Percentiles rank a stretch among this genome's conserved stretches.
Evolutionary conservation across 2,329 filamentous ascomycete genomes (phyloP).

Genomic region (Alternaria postmessia): DNA sequence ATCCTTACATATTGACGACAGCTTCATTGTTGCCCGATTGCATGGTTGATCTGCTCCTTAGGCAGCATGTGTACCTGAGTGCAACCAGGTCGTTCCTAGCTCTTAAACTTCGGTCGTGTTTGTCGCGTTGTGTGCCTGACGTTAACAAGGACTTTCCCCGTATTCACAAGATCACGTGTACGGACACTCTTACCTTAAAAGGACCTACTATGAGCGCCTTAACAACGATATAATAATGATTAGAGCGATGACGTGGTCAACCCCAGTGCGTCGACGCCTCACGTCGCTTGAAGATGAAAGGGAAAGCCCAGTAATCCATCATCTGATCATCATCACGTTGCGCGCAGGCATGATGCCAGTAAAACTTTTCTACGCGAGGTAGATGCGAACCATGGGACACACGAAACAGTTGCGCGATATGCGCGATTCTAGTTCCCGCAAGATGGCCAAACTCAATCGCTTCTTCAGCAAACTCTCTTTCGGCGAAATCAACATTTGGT

Average conservation of each 20-base stretch:
- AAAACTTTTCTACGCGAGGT: slow-evolving; percentile 15
- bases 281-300: slow-evolving; percentile 6
- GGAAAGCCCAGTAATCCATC: slow-evolving; percentile 9
- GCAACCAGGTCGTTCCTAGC: slow-evolving; percentile 9
- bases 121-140: slow-evolving; percentile 2
- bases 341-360: slow-evolving; percentile 26
- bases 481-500: slow-evolving; percentile 6
- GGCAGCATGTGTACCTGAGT: slow-evolving; percentile 5
- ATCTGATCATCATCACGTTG: slow-evolving; percentile 15
- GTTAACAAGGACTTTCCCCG: slow-evolving; percentile 5
- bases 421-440: slow-evolving; percentile 17
- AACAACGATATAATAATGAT: neutral
- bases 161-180: neutral
- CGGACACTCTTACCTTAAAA: neutral
- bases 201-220: neutral
- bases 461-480: slow-evolving; percentile 4
- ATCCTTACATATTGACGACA: neutral
- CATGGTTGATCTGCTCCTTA: slow-evolving; percentile 2
- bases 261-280: slow-evolving; percentile 7
- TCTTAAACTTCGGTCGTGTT: slow-evolving; percentile 1
- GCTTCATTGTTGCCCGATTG: slow-evolving; percentile 6
- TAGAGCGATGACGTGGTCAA: slow-evolving; percentile 4
- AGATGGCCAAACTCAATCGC: slow-evolving; percentile 11
- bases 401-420: slow-evolving; percentile 23
- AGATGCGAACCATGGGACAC: neutral